Evolutionary conservation across 208 protist species (phyloP), one percentile per base, ranked within the genome.

Genomic region (Leptomonas pyrrhocoris): DNA sequence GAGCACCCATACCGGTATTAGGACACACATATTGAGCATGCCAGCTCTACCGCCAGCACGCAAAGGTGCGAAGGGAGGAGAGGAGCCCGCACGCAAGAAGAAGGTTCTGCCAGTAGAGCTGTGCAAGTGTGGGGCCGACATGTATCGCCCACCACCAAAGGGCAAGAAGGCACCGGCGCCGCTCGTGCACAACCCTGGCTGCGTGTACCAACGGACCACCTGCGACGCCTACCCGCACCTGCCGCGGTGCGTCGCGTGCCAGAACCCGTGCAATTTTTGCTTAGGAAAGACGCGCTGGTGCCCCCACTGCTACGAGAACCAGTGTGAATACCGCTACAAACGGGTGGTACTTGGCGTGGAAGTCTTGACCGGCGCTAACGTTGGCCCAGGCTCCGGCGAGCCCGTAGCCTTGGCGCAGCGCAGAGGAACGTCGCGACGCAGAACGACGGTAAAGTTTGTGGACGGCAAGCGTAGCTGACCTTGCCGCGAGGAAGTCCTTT

Each of bases 271-370:
- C 74, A 78, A 75, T 61, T 92, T 77, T 42, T 96, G 92, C 68
- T 59, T 51, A 2, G 89, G 89, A 15, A 87, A 83, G 56, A 87
- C 90, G 45, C 79, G 88, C 5, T 95, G 89, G 87, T 97, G 89
- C 51, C 89, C 92, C 7, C 80, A 97, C 69, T 97, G 92, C 74
- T 93, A 90, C 56, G 92, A 97, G 59, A 84, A 69, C 7, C 89
- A 85, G 61, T 97, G 92, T 66, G 59, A 61, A 11, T 81, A 82
- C 62, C 85, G 82, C 13, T 92, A 93, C 80, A 94, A 85, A 56
- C 85, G 92, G 7, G 70, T 94, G 2, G 82, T 97, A 57, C 86
- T 91, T 38, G 89, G 92, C 7, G 73, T 85, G 42, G 80, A 78
- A 15, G 45, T 36, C 23, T 9, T 66, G 23, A 72, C 77, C 2